A percentile compares a stretch with the other conserved stretches of the same genome.
Conservation (phyloP, 2,329 filamentous ascomycete genomes). For the Pseudonectria buxi region DNA sequence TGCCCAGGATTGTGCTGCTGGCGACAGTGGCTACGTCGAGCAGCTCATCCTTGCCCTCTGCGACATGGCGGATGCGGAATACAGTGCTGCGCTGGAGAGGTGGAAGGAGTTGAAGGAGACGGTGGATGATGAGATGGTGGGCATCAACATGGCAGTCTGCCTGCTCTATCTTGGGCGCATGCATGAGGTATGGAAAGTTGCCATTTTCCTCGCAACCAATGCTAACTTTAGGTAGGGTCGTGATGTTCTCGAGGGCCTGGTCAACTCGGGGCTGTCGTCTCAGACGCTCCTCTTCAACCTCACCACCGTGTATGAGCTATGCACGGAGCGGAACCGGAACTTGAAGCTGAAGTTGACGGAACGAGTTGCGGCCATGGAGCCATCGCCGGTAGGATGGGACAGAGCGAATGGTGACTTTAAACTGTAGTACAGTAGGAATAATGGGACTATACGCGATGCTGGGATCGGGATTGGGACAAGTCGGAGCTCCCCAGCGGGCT, state of each 20-base stretch:
- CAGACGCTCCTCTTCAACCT: constrained; percentile 83
- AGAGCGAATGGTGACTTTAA: constrained; percentile 71
- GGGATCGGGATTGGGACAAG: too few species aligned
- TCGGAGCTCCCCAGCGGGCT: too few species aligned
- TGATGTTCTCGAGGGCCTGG: constrained; percentile 57
- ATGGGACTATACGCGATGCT: too few species aligned
- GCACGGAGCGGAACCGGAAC: constrained; percentile 65
- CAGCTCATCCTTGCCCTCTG: constrained; percentile 60
- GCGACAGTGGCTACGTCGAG: constrained; percentile 29
- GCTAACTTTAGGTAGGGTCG: constrained; percentile 46
- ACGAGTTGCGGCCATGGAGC: constrained; percentile 54
- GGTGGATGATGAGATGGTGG: constrained; percentile 58
- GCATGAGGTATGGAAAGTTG: constrained; percentile 48
- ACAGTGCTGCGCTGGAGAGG: constrained; percentile 51
- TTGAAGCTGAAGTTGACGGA: constrained; percentile 68
- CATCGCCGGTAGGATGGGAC: constrained; percentile 58
- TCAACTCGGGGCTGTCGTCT: constrained; percentile 59
- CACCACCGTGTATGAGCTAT: constrained; percentile 85
- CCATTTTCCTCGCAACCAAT: neutral
- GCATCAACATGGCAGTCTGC: constrained; percentile 78
- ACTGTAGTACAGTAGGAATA: too few species aligned
- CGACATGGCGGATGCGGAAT: constrained; percentile 72
- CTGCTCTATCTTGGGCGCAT: constrained; percentile 75
- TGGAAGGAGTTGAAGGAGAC: constrained; percentile 50
- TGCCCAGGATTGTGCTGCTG: constrained; percentile 28